Evolutionary conservation across 2,329 filamentous ascomycete genomes (phyloP).

Genomic region (Neonectria sp.): DNA sequence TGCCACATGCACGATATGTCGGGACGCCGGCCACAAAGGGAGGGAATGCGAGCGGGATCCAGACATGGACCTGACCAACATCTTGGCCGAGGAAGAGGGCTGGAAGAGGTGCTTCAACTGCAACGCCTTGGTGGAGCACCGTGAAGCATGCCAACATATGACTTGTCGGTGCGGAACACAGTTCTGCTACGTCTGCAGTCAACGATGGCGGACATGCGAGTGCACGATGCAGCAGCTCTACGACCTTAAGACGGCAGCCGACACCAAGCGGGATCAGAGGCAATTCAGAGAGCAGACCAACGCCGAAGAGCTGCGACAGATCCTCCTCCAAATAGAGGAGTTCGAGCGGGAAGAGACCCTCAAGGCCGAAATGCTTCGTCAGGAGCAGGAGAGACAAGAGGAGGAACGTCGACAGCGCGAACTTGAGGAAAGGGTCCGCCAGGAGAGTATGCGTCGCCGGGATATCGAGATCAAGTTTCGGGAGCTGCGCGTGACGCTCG

Average conservation of each 20-base stretch:
- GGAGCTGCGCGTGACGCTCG: slow-evolving; percentile 54
- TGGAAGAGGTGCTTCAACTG: slow-evolving; percentile 84
- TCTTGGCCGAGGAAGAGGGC: slow-evolving; percentile 77
- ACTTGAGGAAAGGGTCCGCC: slow-evolving; percentile 55
- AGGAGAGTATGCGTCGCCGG: slow-evolving; percentile 58
- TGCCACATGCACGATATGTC: slow-evolving; percentile 66
- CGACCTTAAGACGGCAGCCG: slow-evolving; percentile 56
- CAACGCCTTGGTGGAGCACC: slow-evolving; percentile 80
- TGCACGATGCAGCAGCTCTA: slow-evolving; percentile 69
- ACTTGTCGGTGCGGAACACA: slow-evolving; percentile 85
- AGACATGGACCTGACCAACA: slow-evolving; percentile 65
- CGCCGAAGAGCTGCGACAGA: slow-evolving; percentile 54
- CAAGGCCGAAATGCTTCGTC: slow-evolving; percentile 57
- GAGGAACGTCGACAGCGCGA: slow-evolving; percentile 56
- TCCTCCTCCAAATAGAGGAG: slow-evolving; percentile 63
- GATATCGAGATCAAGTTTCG: slow-evolving; percentile 58
- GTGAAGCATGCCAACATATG: slow-evolving; percentile 88
- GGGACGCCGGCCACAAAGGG: slow-evolving; percentile 58
- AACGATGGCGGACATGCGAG: slow-evolving; percentile 79
- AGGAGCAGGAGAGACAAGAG: slow-evolving; percentile 55
- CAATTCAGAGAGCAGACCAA: slow-evolving; percentile 52
- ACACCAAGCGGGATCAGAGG: slow-evolving; percentile 53
- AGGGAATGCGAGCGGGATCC: slow-evolving; percentile 65
- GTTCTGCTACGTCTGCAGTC: slow-evolving; percentile 87
- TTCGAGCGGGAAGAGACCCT: slow-evolving; percentile 63